These are phyloP conservation scores for Penicillium sp. DNA, from an alignment of 2,329 filamentous ascomycete genomes.

Conservation along the genomic window DNA sequence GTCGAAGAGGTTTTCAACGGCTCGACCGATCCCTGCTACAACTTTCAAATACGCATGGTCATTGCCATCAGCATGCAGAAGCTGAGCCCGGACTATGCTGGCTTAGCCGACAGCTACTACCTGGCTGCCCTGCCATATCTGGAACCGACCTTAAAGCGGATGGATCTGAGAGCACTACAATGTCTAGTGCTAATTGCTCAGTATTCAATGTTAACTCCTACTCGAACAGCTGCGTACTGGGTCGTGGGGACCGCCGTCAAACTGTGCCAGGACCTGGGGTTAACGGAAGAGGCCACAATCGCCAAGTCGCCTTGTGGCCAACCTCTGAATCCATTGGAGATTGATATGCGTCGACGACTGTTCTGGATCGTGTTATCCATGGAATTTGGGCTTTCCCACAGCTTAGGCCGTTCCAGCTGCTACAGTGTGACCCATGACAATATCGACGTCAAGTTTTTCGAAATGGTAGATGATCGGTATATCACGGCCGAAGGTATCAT, in stretches of 20 bases:
- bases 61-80: constrained; percentile 94
- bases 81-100: constrained; percentile 83
- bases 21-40: constrained; percentile 74
- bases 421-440: constrained; percentile 80
- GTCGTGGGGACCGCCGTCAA: constrained; percentile 84
- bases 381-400: constrained; percentile 84
- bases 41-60: constrained; percentile 86
- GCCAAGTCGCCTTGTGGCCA: constrained; percentile 59
- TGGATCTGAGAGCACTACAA: constrained; percentile 86
- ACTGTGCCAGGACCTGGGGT: constrained; percentile 82
- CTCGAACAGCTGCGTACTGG: constrained; percentile 88
- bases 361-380: constrained; percentile 87
- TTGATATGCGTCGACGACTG: constrained; percentile 85
- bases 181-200: constrained; percentile 84
- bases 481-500: constrained; percentile 76
- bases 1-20: constrained; percentile 78
- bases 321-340: constrained; percentile 66
- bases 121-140: constrained; percentile 82
- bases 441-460: constrained; percentile 82
- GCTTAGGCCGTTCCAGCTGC: constrained; percentile 80
- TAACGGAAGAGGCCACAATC: constrained; percentile 88
- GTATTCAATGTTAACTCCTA: constrained; percentile 90
- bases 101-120: constrained; percentile 92
- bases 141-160: constrained; percentile 78
- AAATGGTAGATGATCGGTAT: constrained; percentile 74